Percentiles rank a stretch among this genome's conserved stretches.
phyloP scores from a whole-genome alignment of 768 basidiomycete genomes.

The Suillus lakei region DNA sequence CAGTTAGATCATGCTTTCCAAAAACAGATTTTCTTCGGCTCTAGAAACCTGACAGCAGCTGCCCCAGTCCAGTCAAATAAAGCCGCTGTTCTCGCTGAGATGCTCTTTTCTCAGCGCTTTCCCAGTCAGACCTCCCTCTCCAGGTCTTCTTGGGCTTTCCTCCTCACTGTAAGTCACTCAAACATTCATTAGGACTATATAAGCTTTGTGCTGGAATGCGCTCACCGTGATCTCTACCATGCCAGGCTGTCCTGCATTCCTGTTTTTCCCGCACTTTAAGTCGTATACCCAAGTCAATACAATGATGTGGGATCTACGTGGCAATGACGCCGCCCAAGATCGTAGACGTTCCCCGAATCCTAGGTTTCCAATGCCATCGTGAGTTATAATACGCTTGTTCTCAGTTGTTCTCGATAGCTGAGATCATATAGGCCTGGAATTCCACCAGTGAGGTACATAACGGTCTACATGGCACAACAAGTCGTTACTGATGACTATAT shows the following conservation, averaged over 20 bases:
- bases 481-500: background rate
- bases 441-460: constrained; percentile 22
- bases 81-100: constrained; percentile 28
- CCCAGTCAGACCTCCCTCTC: constrained; percentile 24
- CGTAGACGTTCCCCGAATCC: constrained; percentile 16
- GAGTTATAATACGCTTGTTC: constrained; percentile 10
- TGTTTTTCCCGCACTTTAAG: constrained; percentile 38
- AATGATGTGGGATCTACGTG: constrained; percentile 33
- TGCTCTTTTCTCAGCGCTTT: constrained; percentile 22
- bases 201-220: constrained; percentile 13
- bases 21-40: background rate
- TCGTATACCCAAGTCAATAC: constrained; percentile 38
- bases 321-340: constrained; percentile 18
- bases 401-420: background rate
- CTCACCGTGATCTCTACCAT: constrained; percentile 22
- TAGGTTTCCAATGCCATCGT: constrained; percentile 23
- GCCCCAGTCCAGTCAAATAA: constrained; percentile 28
- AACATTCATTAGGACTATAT: constrained; percentile 27
- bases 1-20: background rate
- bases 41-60: background rate
- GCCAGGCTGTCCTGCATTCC: constrained; percentile 35
- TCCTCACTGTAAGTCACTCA: constrained; percentile 24
- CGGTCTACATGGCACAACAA: background rate
- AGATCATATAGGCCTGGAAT: constrained; percentile 17
- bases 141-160: constrained; percentile 28